phyloP scores from a whole-genome alignment of 192 early-diverging fungal species.

The Thamnidium elegans region DNA sequence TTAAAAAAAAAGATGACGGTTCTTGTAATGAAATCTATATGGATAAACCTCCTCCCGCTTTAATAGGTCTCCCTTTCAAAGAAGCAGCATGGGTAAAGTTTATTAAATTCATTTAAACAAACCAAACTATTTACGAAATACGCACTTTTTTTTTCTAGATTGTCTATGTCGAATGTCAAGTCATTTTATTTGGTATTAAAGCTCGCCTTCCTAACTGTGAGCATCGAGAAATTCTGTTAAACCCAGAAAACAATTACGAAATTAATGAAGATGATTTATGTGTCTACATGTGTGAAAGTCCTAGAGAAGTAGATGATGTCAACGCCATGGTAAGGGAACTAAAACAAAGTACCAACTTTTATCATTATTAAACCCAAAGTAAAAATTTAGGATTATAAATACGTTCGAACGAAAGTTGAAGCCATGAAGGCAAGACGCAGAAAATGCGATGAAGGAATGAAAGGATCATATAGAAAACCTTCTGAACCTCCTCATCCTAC shows the following conservation, averaged over 20 bases:
- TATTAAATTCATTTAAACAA: not conserved
- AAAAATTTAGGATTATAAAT: not conserved
- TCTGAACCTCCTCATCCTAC: too few species aligned
- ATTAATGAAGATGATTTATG: constrained; percentile 46
- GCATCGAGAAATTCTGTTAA: constrained; percentile 50
- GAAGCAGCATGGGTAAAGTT: constrained; percentile 47
- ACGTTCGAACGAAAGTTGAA: not conserved
- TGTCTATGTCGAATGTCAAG: constrained; percentile 47
- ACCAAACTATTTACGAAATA: not conserved
- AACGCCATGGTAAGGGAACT: constrained; percentile 24
- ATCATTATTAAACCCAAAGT: too few species aligned
- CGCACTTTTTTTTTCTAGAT: constrained; percentile 25
- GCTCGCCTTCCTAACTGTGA: constrained; percentile 17
- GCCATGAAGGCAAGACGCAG: not conserved
- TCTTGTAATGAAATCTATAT: constrained; percentile 64
- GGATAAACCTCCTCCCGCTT: constrained; percentile 44
- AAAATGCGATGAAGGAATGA: too few species aligned
- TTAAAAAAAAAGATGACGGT: constrained; percentile 46
- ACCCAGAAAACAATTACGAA: constrained; percentile 56
- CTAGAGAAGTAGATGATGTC: constrained; percentile 42
- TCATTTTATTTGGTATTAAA: constrained; percentile 46
- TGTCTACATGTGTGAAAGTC: constrained; percentile 54
- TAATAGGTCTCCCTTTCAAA: constrained; percentile 59
- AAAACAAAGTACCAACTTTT: too few species aligned
- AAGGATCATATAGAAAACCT: too few species aligned